Evolutionary conservation across 176 grass and related monocot genomes (phyloP).

Genomic region (Rhynchospora tenuis): DNA sequence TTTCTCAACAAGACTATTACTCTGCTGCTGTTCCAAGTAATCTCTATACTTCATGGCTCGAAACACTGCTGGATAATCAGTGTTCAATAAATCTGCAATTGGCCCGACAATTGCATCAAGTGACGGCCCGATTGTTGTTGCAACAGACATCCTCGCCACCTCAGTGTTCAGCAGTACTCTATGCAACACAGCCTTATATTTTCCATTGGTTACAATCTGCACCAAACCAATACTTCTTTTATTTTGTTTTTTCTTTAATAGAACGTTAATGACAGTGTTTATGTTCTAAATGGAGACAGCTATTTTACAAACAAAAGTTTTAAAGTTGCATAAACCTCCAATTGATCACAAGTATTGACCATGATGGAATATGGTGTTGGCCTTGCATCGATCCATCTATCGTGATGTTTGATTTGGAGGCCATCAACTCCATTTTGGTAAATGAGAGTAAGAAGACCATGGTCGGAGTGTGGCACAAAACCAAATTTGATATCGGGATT

Average conservation of each 20-base stretch:
- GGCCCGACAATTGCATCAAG: constrained; percentile 55
- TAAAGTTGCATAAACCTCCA: constrained; percentile 46
- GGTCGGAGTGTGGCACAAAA: constrained; percentile 58
- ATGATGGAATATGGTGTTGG: constrained; percentile 56
- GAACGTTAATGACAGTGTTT: neutral
- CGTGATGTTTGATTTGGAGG: constrained; percentile 51
- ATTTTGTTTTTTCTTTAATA: neutral
- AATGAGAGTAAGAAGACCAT: constrained; percentile 63
- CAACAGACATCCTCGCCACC: constrained; percentile 48
- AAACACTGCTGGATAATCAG: constrained; percentile 26
- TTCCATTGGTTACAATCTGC: constrained; percentile 81
- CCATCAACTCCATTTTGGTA: constrained; percentile 72
- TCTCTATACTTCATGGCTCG: constrained; percentile 46
- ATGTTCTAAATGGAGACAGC: neutral
- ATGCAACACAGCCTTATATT: constrained; percentile 55
- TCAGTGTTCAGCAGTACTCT: constrained; percentile 41
- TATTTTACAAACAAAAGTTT: neutral
- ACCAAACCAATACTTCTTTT: neutral
- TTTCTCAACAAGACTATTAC: constrained; percentile 41
- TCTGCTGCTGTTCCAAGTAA: constrained; percentile 65
- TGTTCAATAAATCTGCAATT: constrained; percentile 28
- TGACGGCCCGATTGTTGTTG: constrained; percentile 42
- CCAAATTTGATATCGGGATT: constrained; percentile 25
- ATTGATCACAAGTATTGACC: constrained; percentile 66
- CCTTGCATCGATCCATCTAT: constrained; percentile 45